Evolutionary conservation across 164 flowering plant genomes (phyloP).

Genomic region (Liriodendron chinense): DNA sequence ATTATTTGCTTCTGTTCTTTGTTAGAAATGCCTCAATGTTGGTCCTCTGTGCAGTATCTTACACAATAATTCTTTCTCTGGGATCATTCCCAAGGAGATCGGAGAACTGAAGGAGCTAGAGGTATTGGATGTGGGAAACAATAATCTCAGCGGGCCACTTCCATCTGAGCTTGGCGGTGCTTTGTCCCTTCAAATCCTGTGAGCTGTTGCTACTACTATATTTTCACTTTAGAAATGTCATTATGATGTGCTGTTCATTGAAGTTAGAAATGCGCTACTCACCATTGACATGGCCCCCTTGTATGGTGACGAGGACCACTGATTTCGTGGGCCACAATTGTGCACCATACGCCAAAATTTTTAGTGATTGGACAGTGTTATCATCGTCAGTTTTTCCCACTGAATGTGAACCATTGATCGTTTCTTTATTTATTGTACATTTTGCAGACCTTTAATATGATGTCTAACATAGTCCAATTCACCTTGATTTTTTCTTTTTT

Average conservation of each 20-base stretch:
- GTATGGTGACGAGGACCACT: no score
- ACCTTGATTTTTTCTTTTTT: no score
- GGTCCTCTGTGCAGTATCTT: conserved; percentile 40
- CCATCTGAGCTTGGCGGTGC: conserved; percentile 46
- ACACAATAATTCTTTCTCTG: conserved; percentile 65
- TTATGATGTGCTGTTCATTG: neutral
- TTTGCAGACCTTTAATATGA: no score
- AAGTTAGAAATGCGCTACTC: no score
- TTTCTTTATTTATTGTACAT: no score
- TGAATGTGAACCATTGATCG: no score
- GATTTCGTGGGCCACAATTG: no score
- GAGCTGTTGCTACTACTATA: conserved; percentile 18
- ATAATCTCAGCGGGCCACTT: conserved; percentile 54
- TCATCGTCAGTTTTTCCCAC: no score
- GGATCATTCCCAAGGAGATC: conserved; percentile 60
- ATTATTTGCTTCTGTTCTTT: neutral
- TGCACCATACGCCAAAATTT: no score
- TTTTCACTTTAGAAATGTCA: neutral
- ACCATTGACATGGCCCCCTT: no score
- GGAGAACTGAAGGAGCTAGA: conserved; percentile 50
- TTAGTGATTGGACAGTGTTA: no score
- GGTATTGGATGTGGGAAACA: conserved; percentile 58
- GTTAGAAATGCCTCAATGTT: neutral
- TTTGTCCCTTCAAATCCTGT: conserved; percentile 49
- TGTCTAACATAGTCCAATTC: no score